Evolutionary conservation across 73 alveolate species (phyloP).

Genomic region (Blepharisma japonicum): DNA sequence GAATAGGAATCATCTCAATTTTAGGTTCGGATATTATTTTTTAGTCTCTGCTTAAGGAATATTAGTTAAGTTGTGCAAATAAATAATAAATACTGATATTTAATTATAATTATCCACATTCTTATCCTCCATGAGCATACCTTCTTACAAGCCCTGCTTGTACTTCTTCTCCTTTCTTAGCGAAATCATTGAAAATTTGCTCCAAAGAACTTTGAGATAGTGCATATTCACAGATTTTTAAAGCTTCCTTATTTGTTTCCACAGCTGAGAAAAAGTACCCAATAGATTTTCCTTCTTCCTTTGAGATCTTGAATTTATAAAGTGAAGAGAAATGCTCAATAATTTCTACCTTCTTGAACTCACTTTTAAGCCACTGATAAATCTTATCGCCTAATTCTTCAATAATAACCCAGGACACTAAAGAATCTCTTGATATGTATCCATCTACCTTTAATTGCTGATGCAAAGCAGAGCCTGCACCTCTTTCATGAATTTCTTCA

Average conservation of each 20-base stretch:
- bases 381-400: not conserved
- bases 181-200: slow-evolving; percentile 82
- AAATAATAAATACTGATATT: not conserved
- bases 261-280: slow-evolving; percentile 82
- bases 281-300: slow-evolving; percentile 60
- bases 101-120: slow-evolving; percentile 61
- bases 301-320: slow-evolving; percentile 48
- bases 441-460: slow-evolving; percentile 77
- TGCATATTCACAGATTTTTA: slow-evolving; percentile 56
- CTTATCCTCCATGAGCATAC: slow-evolving; percentile 38
- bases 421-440: not conserved
- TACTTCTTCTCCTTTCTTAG: slow-evolving; percentile 75
- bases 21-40: not conserved
- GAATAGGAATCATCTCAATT: no score
- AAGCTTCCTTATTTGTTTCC: slow-evolving; percentile 67
- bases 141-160: slow-evolving; percentile 94
- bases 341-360: slow-evolving; percentile 37
- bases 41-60: slow-evolving; percentile 63
- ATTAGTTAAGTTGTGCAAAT: not conserved
- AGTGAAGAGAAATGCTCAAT: slow-evolving; percentile 57
- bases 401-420: not conserved
- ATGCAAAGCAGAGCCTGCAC: slow-evolving; percentile 92
- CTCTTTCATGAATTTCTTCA: slow-evolving; percentile 93
- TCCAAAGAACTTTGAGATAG: slow-evolving; percentile 70
- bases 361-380: slow-evolving; percentile 16